Conservation (phyloP, 2,329 filamentous ascomycete species). For the Colletotrichum sublineola region DNA sequence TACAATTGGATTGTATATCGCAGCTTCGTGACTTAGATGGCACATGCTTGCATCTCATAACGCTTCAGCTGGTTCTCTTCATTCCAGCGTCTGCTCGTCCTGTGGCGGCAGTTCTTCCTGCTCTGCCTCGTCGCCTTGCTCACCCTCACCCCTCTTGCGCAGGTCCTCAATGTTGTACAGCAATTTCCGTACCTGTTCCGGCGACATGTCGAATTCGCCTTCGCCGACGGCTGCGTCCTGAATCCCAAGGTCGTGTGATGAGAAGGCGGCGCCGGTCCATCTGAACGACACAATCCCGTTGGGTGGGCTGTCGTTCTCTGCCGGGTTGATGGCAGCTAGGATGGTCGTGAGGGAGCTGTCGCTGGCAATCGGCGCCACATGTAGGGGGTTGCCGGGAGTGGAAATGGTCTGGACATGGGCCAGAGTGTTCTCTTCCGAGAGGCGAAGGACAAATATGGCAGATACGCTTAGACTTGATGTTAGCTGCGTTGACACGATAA, state of each 20-base stretch:
- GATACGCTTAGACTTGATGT: conserved; percentile 59
- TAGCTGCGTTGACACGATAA: conserved; percentile 35
- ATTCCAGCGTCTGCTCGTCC: neutral
- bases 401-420: conserved; percentile 63
- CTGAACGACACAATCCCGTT: conserved; percentile 45
- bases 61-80: neutral
- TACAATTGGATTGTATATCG: neutral
- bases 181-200: conserved; percentile 56
- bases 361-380: conserved; percentile 55
- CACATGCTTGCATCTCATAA: neutral
- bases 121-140: conserved; percentile 42
- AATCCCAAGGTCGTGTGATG: conserved; percentile 31
- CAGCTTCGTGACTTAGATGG: neutral
- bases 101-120: conserved; percentile 47
- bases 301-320: conserved; percentile 43
- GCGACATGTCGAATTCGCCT: conserved; percentile 52
- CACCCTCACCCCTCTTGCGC: conserved; percentile 57
- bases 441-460: conserved; percentile 75
- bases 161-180: conserved; percentile 62
- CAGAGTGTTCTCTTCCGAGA: conserved; percentile 63
- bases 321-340: conserved; percentile 57
- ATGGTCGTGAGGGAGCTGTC: conserved; percentile 48
- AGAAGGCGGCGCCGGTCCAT: conserved; percentile 43
- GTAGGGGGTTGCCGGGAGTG: conserved; percentile 76
- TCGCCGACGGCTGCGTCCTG: conserved; percentile 29